Conservation (phyloP, 2,329 filamentous ascomycete genomes). For the Tothia fuscella region DNA sequence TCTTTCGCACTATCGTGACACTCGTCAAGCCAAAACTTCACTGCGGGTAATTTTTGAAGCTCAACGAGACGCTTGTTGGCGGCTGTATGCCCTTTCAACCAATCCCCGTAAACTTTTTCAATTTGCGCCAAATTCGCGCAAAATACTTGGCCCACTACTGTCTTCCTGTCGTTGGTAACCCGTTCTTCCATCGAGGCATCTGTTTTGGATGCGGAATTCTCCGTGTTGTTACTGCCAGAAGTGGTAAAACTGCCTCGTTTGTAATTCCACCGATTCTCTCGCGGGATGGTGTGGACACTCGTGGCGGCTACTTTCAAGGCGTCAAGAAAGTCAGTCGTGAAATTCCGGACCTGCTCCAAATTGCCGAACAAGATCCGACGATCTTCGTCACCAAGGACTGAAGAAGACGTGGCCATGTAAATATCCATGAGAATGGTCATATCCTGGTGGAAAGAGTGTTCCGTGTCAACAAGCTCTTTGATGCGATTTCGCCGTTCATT, state of each 20-base stretch:
- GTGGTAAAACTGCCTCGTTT: constrained; percentile 39
- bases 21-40: constrained; percentile 75
- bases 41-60: constrained; percentile 46
- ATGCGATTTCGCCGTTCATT: constrained; percentile 73
- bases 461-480: constrained; percentile 86
- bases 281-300: constrained; percentile 62
- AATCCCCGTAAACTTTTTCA: constrained; percentile 54
- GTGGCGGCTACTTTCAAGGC: constrained; percentile 69
- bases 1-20: constrained; percentile 89
- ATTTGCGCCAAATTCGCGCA: constrained; percentile 43
- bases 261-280: constrained; percentile 40
- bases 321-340: constrained; percentile 68
- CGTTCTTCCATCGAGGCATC: constrained; percentile 31
- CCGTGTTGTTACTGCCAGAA: constrained; percentile 26
- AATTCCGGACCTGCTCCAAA: constrained; percentile 77
- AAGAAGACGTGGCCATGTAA: constrained; percentile 84
- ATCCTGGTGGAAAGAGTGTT: constrained; percentile 80
- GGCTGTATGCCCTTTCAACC: constrained; percentile 52
- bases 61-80: constrained; percentile 49
- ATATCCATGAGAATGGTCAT: constrained; percentile 98
- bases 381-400: constrained; percentile 70
- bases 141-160: constrained; percentile 48
- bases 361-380: constrained; percentile 89
- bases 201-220: constrained; percentile 16
- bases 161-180: constrained; percentile 35